Evolutionary conservation across 148 eudicot species (phyloP), one percentile per base, ranked within the genome.

Genomic region (Camellia lanceoleosa): DNA sequence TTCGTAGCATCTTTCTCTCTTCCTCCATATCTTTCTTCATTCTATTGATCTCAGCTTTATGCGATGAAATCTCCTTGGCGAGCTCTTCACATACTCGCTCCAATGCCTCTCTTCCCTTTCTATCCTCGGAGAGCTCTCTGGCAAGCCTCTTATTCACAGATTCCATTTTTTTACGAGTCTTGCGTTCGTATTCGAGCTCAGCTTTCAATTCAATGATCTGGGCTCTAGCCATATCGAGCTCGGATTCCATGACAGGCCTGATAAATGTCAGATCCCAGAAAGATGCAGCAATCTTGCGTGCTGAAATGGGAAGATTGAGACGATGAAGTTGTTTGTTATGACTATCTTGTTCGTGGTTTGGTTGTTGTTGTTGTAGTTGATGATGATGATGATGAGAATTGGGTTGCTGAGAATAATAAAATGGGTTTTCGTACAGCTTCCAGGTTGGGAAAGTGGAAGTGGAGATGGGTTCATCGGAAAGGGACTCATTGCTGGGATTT

Each of bases 381-480:
- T 72, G 82, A 12, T 16, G 71, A 19, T 64, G 58, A 66, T 82
- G 82, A 44, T 81, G 83, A 65, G 75, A 58, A 14, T 72, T 71
- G 60, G 76, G 80, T 49, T 82, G 81, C 6, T 79, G 81, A 68
- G 87, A 67, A 49, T 56, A 76, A 80, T 85, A 92, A 84, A 86
- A 87, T 61, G 97, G 97, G 80, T 93, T 93, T 42, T 89, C 86
- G 83, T 93, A 93, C 61, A 88, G 80, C 73, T 91, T 93, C 97
- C 97, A 93, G 85, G 86, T 87, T 86, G 92, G 87, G 81, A 71
- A 78, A 73, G 89, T 73, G 65, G 77, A 73, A 55, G 70, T 85
- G 78, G 75, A 82, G 73, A 82, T 76, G 54, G 82, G 73, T 20
- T 75, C 68, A 51, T 79, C 73, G 72, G 86, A 76, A 73, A 71